Evolutionary conservation across 179 eudicot genomes (phyloP).

Genomic region (Spinacia oleracea): DNA sequence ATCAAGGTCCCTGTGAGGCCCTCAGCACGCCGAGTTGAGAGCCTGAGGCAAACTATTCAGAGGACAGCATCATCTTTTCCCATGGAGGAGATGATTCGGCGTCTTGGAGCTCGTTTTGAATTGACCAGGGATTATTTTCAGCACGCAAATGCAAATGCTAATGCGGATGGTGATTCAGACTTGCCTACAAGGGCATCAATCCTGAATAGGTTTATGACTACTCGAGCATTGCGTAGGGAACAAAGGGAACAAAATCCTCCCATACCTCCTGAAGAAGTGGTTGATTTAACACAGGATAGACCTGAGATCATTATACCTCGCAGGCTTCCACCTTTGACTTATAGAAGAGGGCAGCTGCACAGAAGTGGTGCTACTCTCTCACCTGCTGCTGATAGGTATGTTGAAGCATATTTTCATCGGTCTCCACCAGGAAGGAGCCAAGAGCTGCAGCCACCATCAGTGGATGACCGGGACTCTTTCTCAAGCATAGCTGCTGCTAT

Average conservation of each 20-base stretch:
- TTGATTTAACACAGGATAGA: constrained; percentile 51
- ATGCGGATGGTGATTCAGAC: constrained; percentile 38
- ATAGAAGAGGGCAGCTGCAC: constrained; percentile 54
- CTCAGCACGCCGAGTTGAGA: constrained; percentile 67
- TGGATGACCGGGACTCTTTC: constrained; percentile 85
- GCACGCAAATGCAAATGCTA: constrained; percentile 39
- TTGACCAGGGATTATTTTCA: constrained; percentile 55
- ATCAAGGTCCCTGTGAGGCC: constrained; percentile 75
- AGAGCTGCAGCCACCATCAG: constrained; percentile 48
- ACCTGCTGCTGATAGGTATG: constrained; percentile 42
- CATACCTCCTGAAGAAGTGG: constrained; percentile 50
- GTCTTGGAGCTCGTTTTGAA: constrained; percentile 81
- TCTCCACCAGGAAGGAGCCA: constrained; percentile 50
- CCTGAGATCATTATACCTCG: constrained; percentile 36
- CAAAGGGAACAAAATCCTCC: constrained; percentile 23
- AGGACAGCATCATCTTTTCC: constrained; percentile 65
- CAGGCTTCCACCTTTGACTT: constrained; percentile 52
- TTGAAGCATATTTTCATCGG: constrained; percentile 47
- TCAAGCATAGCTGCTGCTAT: constrained; percentile 89
- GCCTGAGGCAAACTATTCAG: constrained; percentile 85
- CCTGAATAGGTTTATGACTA: constrained; percentile 56
- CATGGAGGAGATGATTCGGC: constrained; percentile 88
- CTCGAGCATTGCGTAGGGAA: constrained; percentile 67
- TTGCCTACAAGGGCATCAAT: constrained; percentile 52
- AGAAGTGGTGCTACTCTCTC: constrained; percentile 35